Percentiles rank a stretch among this genome's conserved stretches.
These are phyloP conservation scores for Ilyonectria robusta DNA, from an alignment of 2,329 filamentous ascomycete species.

Conservation along the genomic window DNA sequence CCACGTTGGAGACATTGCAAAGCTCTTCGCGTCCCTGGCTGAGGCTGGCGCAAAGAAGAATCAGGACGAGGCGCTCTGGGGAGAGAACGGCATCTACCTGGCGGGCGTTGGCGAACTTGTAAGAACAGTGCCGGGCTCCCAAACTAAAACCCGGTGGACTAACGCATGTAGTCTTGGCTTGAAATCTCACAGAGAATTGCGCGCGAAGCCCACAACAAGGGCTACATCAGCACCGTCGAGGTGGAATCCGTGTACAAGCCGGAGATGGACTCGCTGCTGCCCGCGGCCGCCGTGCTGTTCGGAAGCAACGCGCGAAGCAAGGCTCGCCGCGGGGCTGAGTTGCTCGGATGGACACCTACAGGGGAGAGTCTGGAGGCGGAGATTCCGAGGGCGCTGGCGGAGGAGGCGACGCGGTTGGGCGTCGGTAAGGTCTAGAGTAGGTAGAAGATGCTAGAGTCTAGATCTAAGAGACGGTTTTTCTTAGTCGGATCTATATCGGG, in stretches of 20 bases:
- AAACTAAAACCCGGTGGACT: background rate
- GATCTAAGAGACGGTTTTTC: background rate
- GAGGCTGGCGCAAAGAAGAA: conserved; percentile 47
- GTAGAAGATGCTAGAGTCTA: background rate
- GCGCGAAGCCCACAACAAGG: conserved; percentile 45
- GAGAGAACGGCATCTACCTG: conserved; percentile 57
- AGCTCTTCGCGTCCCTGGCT: conserved; percentile 49
- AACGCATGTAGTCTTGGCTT: conserved; percentile 43
- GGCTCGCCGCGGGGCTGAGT: conserved; percentile 64
- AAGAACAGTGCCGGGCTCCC: conserved; percentile 8
- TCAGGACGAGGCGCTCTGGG: conserved; percentile 51
- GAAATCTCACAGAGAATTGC: conserved; percentile 51
- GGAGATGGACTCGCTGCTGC: conserved; percentile 60
- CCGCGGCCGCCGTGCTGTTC: conserved; percentile 64
- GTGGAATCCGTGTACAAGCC: conserved; percentile 52
- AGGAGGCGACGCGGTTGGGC: conserved; percentile 38
- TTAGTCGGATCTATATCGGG: background rate
- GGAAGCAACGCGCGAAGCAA: conserved; percentile 70
- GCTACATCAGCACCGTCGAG: conserved; percentile 39
- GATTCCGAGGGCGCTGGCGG: conserved; percentile 47
- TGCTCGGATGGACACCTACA: conserved; percentile 69
- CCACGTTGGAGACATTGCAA: conserved; percentile 53
- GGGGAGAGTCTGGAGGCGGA: conserved; percentile 63
- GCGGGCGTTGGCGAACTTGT: conserved; percentile 49
- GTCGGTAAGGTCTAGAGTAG: conserved; percentile 2